phyloP scores from a whole-genome alignment of 2,329 filamentous ascomycete species.

The Ophiostoma tasmaniense region DNA sequence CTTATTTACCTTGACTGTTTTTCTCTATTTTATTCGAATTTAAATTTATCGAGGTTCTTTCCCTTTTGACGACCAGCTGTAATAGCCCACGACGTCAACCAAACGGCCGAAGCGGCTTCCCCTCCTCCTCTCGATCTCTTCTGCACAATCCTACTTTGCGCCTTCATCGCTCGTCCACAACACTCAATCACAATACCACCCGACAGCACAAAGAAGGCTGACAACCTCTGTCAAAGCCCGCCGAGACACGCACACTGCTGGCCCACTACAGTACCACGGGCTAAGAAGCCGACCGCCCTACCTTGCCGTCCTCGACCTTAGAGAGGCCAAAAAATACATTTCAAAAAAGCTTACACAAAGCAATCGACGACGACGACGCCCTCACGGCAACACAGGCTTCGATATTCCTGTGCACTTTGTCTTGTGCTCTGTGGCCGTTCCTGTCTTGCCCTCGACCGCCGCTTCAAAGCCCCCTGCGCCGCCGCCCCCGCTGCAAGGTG shows the following conservation, averaged over 20 bases:
- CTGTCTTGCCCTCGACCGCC: not conserved
- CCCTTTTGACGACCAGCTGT: not conserved
- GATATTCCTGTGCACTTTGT: too few species aligned
- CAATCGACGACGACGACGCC: not conserved
- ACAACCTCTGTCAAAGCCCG: not conserved
- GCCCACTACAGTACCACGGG: not conserved
- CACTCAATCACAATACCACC: not conserved
- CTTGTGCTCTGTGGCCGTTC: not conserved
- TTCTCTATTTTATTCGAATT: not conserved
- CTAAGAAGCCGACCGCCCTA: not conserved
- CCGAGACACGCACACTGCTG: not conserved
- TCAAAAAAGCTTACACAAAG: not conserved
- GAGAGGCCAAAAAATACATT: not conserved
- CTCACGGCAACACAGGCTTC: not conserved
- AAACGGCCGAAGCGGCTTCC: not conserved
- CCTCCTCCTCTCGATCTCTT: not conserved
- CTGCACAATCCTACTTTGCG: conserved; percentile 1
- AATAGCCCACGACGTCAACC: conserved; percentile 4
- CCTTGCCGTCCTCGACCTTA: not conserved
- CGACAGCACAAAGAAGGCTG: not conserved
- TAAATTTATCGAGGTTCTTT: not conserved
- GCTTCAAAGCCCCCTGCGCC: not conserved
- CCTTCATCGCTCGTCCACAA: not conserved
- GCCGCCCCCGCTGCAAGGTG: conserved; percentile 3
- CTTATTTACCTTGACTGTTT: not conserved